A percentile compares a stretch with the other conserved stretches of the same genome.
Conservation (phyloP, 2,329 filamentous ascomycete genomes). For the Verticillium albo-atrum region DNA sequence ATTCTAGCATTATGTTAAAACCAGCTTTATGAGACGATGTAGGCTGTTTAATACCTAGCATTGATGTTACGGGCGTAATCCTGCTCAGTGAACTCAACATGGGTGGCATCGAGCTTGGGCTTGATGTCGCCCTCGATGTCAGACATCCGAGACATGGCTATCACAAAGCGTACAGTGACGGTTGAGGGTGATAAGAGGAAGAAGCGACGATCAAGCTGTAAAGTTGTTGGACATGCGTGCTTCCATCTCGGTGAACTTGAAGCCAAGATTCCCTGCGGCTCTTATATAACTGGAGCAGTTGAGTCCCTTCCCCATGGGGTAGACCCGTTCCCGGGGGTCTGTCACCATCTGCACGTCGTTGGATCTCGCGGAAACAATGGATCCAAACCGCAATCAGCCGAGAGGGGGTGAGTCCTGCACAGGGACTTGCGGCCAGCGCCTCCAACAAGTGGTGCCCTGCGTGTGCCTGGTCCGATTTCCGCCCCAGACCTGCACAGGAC, state of each 20-base stretch:
- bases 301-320: conserved; percentile 1
- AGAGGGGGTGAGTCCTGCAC: neutral
- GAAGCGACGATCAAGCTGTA: neutral
- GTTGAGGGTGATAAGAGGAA: neutral
- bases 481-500: neutral
- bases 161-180: neutral
- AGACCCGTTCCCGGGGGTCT: neutral
- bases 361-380: neutral
- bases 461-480: conserved; percentile 9
- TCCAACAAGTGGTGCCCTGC: conserved; percentile 14
- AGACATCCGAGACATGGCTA: conserved; percentile 4
- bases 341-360: neutral
- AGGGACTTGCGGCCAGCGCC: neutral
- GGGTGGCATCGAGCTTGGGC: conserved; percentile 8
- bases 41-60: too few species aligned
- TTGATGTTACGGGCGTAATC: conserved; percentile 25
- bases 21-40: neutral
- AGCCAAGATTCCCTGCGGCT: neutral
- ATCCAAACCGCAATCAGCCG: neutral
- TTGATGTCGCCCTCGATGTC: conserved; percentile 18
- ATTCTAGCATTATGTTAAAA: conserved; percentile 21
- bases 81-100: conserved; percentile 14
- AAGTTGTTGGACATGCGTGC: neutral
- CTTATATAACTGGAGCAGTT: conserved; percentile 5
- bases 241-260: neutral